These are phyloP conservation scores for Ramaria sp. DNA, from an alignment of 768 basidiomycete genomes.

Conservation along the genomic window DNA sequence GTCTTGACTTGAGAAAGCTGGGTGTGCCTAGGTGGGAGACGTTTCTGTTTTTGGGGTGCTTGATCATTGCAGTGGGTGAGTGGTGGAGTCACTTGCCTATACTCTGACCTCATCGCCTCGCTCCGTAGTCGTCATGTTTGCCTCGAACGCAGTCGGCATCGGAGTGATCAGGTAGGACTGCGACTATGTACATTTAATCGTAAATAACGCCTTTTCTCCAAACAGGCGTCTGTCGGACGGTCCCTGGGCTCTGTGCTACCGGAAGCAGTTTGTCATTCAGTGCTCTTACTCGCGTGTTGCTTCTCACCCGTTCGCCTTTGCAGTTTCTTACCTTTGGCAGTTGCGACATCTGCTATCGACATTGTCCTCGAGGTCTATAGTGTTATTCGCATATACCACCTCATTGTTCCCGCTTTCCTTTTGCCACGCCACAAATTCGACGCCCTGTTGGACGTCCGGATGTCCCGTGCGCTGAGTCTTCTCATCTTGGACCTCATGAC, in stretches of 20 bases:
- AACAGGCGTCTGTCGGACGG: not conserved
- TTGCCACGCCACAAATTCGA: slow-evolving; percentile 12
- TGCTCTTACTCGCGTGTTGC: not conserved
- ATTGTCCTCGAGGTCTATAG: slow-evolving; percentile 29
- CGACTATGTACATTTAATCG: not conserved
- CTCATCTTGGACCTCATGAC: slow-evolving; percentile 32
- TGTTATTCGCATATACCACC: slow-evolving; percentile 21
- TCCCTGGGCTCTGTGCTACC: slow-evolving; percentile 10
- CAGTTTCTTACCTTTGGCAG: slow-evolving; percentile 30
- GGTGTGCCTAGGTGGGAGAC: slow-evolving; percentile 22
- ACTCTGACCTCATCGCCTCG: not conserved
- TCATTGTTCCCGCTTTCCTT: slow-evolving; percentile 19
- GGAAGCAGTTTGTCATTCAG: slow-evolving; percentile 11
- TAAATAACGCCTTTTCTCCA: too few relatives aligned
- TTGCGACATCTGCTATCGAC: slow-evolving; percentile 25
- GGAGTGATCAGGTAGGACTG: slow-evolving; percentile 24
- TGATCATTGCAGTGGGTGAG: slow-evolving; percentile 27
- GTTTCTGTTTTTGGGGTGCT: slow-evolving; percentile 20
- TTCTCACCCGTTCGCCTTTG: not conserved
- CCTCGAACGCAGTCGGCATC: slow-evolving; percentile 27
- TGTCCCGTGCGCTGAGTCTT: slow-evolving; percentile 28
- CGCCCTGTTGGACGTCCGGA: slow-evolving; percentile 20
- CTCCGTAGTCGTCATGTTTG: slow-evolving; percentile 27
- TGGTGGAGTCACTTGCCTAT: not conserved
- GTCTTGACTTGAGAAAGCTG: slow-evolving; percentile 23